Evolutionary conservation across 345 rosid species (phyloP).

Genomic region (Lepidium didymum): DNA sequence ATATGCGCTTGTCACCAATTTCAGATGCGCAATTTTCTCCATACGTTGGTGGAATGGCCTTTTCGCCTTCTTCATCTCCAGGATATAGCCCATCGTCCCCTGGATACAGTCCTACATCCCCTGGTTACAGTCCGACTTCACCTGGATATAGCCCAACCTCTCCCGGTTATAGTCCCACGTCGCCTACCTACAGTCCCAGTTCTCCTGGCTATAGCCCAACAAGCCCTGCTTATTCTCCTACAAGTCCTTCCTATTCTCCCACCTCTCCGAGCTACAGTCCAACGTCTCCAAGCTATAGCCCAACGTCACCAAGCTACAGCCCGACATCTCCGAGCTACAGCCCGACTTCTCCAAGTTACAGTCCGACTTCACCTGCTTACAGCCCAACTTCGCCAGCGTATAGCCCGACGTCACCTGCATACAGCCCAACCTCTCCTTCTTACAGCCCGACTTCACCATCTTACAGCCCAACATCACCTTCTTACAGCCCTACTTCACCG

Average conservation of each 20-base stretch:
- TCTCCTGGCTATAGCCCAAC: slow-evolving; percentile 87
- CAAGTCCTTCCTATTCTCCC: slow-evolving; percentile 59
- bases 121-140: slow-evolving; percentile 77
- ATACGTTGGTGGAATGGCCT: slow-evolving; percentile 84
- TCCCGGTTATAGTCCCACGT: slow-evolving; percentile 80
- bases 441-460: slow-evolving; percentile 87
- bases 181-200: slow-evolving; percentile 85
- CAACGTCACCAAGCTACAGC: slow-evolving; percentile 68
- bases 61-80: slow-evolving; percentile 80
- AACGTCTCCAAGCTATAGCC: slow-evolving; percentile 80
- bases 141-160: slow-evolving; percentile 85
- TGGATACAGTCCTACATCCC: slow-evolving; percentile 71
- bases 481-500: slow-evolving; percentile 77
- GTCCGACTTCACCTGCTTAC: slow-evolving; percentile 69
- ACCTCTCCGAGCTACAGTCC: slow-evolving; percentile 78
- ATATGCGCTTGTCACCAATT: slow-evolving; percentile 67
- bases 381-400: slow-evolving; percentile 73
- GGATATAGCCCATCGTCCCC: slow-evolving; percentile 85
- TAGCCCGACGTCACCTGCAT: slow-evolving; percentile 75
- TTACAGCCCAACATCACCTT: slow-evolving; percentile 81
- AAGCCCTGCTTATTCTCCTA: slow-evolving; percentile 76
- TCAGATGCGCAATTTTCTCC: slow-evolving; percentile 91
- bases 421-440: slow-evolving; percentile 77
- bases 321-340: slow-evolving; percentile 81
- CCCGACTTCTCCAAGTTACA: slow-evolving; percentile 69